Evolutionary conservation across 768 basidiomycete genomes (phyloP), one percentile per base, ranked within the genome.

Genomic region (Tricholoma terreum): DNA sequence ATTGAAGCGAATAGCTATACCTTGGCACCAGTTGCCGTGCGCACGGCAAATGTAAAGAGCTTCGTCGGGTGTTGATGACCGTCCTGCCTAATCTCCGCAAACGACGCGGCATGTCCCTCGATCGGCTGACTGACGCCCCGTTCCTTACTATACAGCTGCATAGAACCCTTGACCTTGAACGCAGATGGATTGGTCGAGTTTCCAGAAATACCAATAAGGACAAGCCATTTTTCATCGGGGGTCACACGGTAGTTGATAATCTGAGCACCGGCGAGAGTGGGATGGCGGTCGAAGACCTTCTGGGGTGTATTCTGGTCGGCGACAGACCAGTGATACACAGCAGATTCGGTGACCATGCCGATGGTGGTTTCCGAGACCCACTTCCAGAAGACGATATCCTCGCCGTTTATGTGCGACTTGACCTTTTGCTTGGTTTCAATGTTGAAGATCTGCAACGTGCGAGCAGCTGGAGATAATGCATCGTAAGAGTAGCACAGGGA

Each of bases 211-310:
- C 97, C 97, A 61, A 98, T 84, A 55, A 99, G 82, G 31, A 98
- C 95, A 46, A 97, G 83, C 97, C 97, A 99, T 69, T 97, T 94
- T 69, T 96, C 96, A 63, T 98, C 97, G 9, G 85, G 72, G 2
- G 94, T 91, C 33, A 87, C 81, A 50, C 96, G 91, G 74, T 99
- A 98, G 77, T 98, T 98, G 79, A 98, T 99, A 58, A 99, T 98
- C 73, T 98, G 97, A 57, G 92, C 86, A 50, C 94, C 94, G 55
- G 86, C 83, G 57, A 98, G 87, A n/a, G 92, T 89, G 2, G 92
- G 85, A 70, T 98, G 96, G 35, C 97, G 88, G 76, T 99, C 97
- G 64, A 98, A 98, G 46, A 97, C 82, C 80, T 98, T 94, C 77
- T 90, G 88, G 2, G 90, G 91, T 1, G 91, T 88, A 3, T 86